Conservation (phyloP, 2,329 filamentous ascomycete genomes). For the Aureobasidium pullulans region DNA sequence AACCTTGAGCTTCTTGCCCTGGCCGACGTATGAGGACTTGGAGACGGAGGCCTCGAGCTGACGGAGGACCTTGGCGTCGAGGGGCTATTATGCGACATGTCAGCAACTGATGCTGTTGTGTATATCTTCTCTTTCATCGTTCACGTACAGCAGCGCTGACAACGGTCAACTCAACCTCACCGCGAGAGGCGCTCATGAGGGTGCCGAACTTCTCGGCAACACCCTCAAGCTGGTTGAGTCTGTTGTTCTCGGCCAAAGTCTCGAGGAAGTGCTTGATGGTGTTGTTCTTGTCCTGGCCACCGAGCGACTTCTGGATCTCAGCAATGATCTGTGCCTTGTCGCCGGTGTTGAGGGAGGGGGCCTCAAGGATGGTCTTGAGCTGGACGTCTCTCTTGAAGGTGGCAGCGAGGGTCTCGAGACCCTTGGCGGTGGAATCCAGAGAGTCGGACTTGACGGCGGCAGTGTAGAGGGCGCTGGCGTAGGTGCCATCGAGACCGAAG, state of each 20-base stretch:
- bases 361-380: slow-evolving; percentile 65
- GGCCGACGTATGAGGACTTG: slow-evolving; percentile 81
- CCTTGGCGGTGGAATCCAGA: slow-evolving; percentile 79
- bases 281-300: slow-evolving; percentile 60
- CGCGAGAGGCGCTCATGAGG: slow-evolving; percentile 80
- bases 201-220: slow-evolving; percentile 80
- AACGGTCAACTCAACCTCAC: slow-evolving; percentile 88
- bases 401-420: slow-evolving; percentile 62
- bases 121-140: background rate
- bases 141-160: slow-evolving; percentile 76
- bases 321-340: slow-evolving; percentile 83
- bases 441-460: slow-evolving; percentile 80
- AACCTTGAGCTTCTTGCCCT: slow-evolving; percentile 97
- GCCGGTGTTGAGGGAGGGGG: slow-evolving; percentile 66
- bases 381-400: slow-evolving; percentile 78
- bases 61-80: slow-evolving; percentile 78
- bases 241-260: slow-evolving; percentile 93
- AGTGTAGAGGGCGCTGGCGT: slow-evolving; percentile 97
- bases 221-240: slow-evolving; percentile 71
- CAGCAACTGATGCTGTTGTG: slow-evolving; percentile 1
- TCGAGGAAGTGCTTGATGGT: slow-evolving; percentile 90
- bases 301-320: slow-evolving; percentile 80
- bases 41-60: slow-evolving; percentile 80
- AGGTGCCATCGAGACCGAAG: slow-evolving; percentile 95
- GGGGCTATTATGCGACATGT: slow-evolving; percentile 48